phyloP scores from a whole-genome alignment of 257 asterid species.

The Solanum piurae region DNA sequence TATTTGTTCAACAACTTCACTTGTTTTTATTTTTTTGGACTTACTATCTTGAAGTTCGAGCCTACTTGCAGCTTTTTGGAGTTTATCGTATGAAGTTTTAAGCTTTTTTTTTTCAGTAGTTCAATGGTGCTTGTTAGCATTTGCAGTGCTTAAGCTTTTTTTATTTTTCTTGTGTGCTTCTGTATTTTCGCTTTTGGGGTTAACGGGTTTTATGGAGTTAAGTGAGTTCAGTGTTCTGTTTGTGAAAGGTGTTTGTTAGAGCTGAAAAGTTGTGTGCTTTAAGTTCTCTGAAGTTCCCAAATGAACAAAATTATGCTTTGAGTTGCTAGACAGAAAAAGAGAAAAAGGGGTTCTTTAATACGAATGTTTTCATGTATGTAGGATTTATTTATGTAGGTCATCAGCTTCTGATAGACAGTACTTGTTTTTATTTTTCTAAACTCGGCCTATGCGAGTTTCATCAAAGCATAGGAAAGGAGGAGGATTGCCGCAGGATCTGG shows the following conservation, averaged over 20 bases:
- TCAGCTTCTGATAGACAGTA: neutral
- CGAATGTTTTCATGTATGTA: neutral
- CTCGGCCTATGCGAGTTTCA: neutral
- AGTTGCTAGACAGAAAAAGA: neutral
- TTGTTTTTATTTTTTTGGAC: neutral
- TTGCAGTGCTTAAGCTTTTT: neutral
- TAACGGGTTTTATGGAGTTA: neutral
- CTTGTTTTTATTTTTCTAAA: neutral
- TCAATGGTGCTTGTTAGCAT: neutral
- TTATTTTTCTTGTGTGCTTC: neutral
- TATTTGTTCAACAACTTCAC: neutral
- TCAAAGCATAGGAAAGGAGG: neutral
- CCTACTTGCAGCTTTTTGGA: neutral
- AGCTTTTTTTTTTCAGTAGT: neutral
- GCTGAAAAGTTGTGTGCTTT: neutral
- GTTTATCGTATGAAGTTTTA: neutral
- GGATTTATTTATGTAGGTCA: neutral
- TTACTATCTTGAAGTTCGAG: neutral
- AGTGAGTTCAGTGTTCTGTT: neutral
- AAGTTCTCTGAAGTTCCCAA: neutral
- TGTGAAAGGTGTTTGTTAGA: neutral
- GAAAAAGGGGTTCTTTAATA: neutral
- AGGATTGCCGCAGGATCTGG: neutral
- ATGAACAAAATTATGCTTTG: neutral
- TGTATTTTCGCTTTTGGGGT: neutral